Percentiles rank a stretch among this genome's conserved stretches.
These are phyloP conservation scores for Venturia asperata DNA, from an alignment of 2,329 filamentous ascomycete species.

Conservation along the genomic window DNA sequence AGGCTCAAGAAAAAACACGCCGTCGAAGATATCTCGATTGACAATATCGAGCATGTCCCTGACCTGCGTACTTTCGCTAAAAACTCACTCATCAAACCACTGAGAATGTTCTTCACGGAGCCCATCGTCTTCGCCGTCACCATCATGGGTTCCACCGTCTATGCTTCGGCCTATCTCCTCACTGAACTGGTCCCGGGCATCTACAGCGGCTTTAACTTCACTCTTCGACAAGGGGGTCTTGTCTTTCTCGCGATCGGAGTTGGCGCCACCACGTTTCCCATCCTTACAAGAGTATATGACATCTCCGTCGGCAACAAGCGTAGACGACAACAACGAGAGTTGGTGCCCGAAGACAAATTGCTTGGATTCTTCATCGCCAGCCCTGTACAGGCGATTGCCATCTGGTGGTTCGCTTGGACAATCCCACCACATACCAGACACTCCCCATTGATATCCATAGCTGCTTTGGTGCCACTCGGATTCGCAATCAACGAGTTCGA, in stretches of 20 bases:
- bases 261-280: slow-evolving; percentile 2
- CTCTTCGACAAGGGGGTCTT: not conserved
- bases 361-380: slow-evolving; percentile 6
- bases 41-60: not conserved
- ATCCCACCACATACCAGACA: not conserved
- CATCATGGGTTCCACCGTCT: slow-evolving; percentile 10
- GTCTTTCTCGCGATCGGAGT: not conserved
- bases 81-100: not conserved
- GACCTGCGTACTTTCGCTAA: not conserved
- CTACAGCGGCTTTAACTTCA: slow-evolving; percentile 1
- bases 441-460: not conserved
- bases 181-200: slow-evolving; percentile 1
- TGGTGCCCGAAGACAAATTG: slow-evolving; percentile 14
- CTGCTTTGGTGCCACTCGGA: slow-evolving; percentile 3
- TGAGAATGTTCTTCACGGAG: not conserved
- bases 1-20: not conserved
- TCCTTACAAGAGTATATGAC: not conserved
- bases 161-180: slow-evolving; percentile 2
- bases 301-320: not conserved
- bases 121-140: slow-evolving; percentile 7
- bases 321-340: not conserved
- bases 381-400: not conserved
- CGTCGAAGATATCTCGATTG: not conserved
- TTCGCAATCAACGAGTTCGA: slow-evolving; percentile 17
- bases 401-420: slow-evolving; percentile 16